Conservation (phyloP, 2,329 filamentous ascomycete genomes). For the Ophiostoma ulmi region DNA sequence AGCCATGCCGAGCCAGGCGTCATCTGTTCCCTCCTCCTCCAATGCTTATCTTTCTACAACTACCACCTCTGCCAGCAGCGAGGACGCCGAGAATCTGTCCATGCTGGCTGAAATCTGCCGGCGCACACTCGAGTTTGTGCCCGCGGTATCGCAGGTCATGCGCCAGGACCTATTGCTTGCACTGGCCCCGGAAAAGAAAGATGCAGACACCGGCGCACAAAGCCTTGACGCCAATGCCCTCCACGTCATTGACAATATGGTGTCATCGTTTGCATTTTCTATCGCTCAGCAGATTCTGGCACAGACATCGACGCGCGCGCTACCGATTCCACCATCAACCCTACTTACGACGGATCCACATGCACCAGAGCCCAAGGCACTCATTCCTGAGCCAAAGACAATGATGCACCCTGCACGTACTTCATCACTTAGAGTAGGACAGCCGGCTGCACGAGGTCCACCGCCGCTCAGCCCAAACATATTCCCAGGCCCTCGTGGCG, state of each 20-base stretch:
- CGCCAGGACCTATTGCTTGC: constrained; percentile 70
- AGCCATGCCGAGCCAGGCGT: constrained; percentile 44
- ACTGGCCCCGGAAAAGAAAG: constrained; percentile 36
- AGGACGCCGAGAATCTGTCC: constrained; percentile 67
- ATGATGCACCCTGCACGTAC: constrained; percentile 64
- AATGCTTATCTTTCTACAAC: constrained; percentile 32
- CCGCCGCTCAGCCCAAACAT: constrained; percentile 44
- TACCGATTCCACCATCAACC: constrained; percentile 60
- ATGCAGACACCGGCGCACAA: background rate
- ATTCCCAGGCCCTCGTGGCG: constrained; percentile 46
- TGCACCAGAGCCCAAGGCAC: constrained; percentile 54
- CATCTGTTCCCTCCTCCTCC: background rate
- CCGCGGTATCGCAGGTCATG: constrained; percentile 71
- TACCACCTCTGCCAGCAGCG: constrained; percentile 49
- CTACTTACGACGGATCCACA: constrained; percentile 39
- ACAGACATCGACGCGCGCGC: constrained; percentile 64
- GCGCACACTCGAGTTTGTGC: constrained; percentile 77
- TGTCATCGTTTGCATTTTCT: constrained; percentile 72
- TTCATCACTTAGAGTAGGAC: constrained; percentile 49
- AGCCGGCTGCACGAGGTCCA: constrained; percentile 38
- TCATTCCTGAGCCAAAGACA: constrained; percentile 63
- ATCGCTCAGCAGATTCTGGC: constrained; percentile 70
- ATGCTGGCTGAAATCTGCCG: constrained; percentile 83
- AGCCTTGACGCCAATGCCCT: constrained; percentile 34
- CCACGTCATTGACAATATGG: constrained; percentile 65